Percentiles rank a stretch among this genome's conserved stretches.
phyloP scores from a whole-genome alignment of 768 basidiomycete species.

The Coprinellus aureogranulatus region DNA sequence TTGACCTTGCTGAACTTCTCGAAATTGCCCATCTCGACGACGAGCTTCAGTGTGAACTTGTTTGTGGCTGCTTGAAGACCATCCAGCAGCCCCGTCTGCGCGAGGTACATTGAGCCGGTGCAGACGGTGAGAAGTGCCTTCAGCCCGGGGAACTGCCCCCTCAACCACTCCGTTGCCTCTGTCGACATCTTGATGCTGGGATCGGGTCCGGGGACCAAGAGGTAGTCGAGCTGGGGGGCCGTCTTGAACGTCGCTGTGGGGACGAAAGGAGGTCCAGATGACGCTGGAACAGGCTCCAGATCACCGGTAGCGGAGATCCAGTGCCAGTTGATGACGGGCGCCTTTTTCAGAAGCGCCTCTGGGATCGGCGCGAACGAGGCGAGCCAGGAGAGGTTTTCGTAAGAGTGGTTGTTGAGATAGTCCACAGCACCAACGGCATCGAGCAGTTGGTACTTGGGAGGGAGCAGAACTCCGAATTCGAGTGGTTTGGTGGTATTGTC shows the following conservation, averaged over 20 bases:
- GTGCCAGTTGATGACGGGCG: slow-evolving; percentile 22
- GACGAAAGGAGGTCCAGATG: slow-evolving; percentile 16
- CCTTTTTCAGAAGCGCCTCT: slow-evolving; percentile 12
- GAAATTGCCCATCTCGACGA: slow-evolving; percentile 3
- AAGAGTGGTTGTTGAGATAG: slow-evolving; percentile 22
- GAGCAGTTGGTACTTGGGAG: slow-evolving; percentile 23
- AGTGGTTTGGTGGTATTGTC: slow-evolving; percentile 2
- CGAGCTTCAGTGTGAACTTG: slow-evolving; percentile 11
- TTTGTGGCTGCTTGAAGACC: slow-evolving; percentile 20
- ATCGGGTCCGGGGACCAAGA: slow-evolving; percentile 23
- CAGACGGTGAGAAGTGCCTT: slow-evolving; percentile 21
- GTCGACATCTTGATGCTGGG: slow-evolving; percentile 11
- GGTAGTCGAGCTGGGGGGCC: slow-evolving; percentile 23
- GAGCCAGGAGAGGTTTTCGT: too few species aligned
- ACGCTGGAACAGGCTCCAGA: slow-evolving; percentile 13
- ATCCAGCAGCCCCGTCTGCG: slow-evolving; percentile 22
- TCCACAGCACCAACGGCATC: slow-evolving; percentile 24
- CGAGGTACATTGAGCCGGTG: slow-evolving; percentile 18
- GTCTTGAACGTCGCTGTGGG: slow-evolving; percentile 20
- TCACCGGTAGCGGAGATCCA: slow-evolving; percentile 18
- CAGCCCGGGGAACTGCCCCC: slow-evolving; percentile 4
- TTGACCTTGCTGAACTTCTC: slow-evolving; percentile 18
- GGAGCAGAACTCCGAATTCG: slow-evolving; percentile 21
- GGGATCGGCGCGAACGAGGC: not conserved
- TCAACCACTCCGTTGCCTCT: slow-evolving; percentile 17